These are phyloP conservation scores for Platanus orientalis DNA, from an alignment of 164 flowering plant species.

Conservation along the genomic window DNA sequence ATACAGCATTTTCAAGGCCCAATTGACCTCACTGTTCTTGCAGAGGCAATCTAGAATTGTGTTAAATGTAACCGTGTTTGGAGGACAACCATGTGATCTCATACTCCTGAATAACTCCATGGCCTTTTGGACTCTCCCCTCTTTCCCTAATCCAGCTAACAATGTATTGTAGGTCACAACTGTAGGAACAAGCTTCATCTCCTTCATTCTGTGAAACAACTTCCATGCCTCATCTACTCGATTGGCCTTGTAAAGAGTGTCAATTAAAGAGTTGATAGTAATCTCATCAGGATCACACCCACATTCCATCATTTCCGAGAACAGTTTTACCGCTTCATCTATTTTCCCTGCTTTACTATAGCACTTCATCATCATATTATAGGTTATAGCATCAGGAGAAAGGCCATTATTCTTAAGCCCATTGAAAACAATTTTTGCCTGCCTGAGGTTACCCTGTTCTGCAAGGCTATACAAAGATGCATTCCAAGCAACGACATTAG, in stretches of 20 bases:
- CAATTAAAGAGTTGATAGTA: constrained; percentile 69
- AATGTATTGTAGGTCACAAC: constrained; percentile 88
- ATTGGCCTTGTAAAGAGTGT: constrained; percentile 69
- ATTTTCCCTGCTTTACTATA: constrained; percentile 63
- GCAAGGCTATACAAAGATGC: constrained; percentile 78
- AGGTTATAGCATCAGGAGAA: constrained; percentile 82
- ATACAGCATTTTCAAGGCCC: constrained; percentile 55
- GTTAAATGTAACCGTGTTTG: constrained; percentile 33
- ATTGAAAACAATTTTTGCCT: constrained; percentile 59
- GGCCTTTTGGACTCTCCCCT: constrained; percentile 55
- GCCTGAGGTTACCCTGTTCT: constrained; percentile 49
- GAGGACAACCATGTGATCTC: constrained; percentile 20
- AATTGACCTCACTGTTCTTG: constrained; percentile 54
- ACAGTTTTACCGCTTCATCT: constrained; percentile 69
- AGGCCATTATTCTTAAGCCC: constrained; percentile 56
- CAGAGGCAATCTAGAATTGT: constrained; percentile 34
- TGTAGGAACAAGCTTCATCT: constrained; percentile 66
- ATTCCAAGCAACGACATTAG: constrained; percentile 77
- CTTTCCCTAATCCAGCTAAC: constrained; percentile 69
- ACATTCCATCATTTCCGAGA: constrained; percentile 53
- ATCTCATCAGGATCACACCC: constrained; percentile 65
- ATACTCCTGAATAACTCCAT: constrained; percentile 42
- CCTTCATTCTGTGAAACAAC: constrained; percentile 62
- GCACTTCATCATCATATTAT: constrained; percentile 94
- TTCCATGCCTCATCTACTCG: constrained; percentile 79